Evolutionary conservation across 768 basidiomycete genomes (phyloP), one percentile per base, ranked within the genome.

Genomic region (Leucogyrophana mollusca): DNA sequence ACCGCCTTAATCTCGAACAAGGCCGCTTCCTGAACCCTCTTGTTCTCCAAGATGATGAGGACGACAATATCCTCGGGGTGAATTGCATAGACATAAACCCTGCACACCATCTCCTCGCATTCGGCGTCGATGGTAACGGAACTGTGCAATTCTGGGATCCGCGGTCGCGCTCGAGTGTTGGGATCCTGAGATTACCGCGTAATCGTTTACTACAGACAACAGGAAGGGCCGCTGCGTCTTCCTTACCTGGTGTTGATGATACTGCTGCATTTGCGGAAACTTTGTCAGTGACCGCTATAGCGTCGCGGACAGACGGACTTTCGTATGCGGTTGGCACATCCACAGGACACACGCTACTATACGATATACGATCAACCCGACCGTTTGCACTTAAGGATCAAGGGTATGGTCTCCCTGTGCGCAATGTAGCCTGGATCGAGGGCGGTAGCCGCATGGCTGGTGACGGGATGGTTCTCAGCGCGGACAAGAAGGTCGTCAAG

Each of bases 131-230:
- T 49, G 90, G 88, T 3, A 78, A 79, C 49, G 90, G 92, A 14
- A 82, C 86, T 3, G 88, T 93, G 34, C 93, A 97, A 64, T 91
- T 99, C 58, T 99, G 94, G 94, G 96, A 99, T 66, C 90, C 85
- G 4, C 79, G 96, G 37, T 91, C 92, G 23, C 75, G 94, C 13
- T 71, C 82, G 0, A 67, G 78, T 22, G 88, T 92, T 0, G 93
- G 90, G 0, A 67, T 80, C 3, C 72, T 96, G 30, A 64, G 71
- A 20, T 58, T 93, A 17, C 90, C 87, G 4, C 61, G 65, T 30
- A 69, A 68, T 25, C 71, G 78, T 36, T 69, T 91, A 3, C 52
- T 73, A 49, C 73, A 78, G 1, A 57, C 72, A 4, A 67, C 69
- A 14, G 64, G 64, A 4, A 63, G 60, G 4, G 52, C 62, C 4